Base-by-base conservation (phyloP, 495 filamentous ascomycete species). In the Daldinia childiae region DNA sequence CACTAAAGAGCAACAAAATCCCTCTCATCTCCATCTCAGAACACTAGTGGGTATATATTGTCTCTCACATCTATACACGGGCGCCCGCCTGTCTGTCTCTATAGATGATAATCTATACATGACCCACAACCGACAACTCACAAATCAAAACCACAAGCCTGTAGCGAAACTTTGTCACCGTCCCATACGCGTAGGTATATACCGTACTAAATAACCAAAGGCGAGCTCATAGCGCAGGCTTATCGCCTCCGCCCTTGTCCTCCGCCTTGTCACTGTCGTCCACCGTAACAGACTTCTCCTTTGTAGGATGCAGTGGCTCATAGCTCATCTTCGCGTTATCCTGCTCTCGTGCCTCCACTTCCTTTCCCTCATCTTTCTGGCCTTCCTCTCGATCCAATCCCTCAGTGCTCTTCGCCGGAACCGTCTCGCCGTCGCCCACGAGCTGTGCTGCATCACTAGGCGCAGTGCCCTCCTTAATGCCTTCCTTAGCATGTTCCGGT, bases 361-460 rank as follows among this genome's bases (percentile, higher is more conserved):
- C 26, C 15, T 60, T 56, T 14, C 48, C 57, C 21, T 43, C 21
- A n/a, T 39, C 39, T 11, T 45, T 19, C 52, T 48, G 7, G 4
- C 14, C 8, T 50, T 27, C 14, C 41, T 41, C 26, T 21, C 21
- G 45, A 43, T 32, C 48, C 48, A 15, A 4, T 54, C 14, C 12
- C 48, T 45, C 48, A 60, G 6, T 14, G 38, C 7, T 24, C 24
- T 6, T 34, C 54, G 60, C 15, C 45, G 56, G 12, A 45, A 30
- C 9, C 39, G 55, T 11, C 39, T 27, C 45, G 38, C 62, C 24
- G 50, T 58, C 62, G 12, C n/a, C 62, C 50, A 62, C 57, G 68
- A 27, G 62, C 57, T 62, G 27, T 27, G 38, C 6, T 52, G 62
- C 68, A 71, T 62, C 26, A 71, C 57, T 29, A 14, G 19, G 4